Conservation (phyloP, 164 flowering plant species). For the Aristolochia fimbriata region DNA sequence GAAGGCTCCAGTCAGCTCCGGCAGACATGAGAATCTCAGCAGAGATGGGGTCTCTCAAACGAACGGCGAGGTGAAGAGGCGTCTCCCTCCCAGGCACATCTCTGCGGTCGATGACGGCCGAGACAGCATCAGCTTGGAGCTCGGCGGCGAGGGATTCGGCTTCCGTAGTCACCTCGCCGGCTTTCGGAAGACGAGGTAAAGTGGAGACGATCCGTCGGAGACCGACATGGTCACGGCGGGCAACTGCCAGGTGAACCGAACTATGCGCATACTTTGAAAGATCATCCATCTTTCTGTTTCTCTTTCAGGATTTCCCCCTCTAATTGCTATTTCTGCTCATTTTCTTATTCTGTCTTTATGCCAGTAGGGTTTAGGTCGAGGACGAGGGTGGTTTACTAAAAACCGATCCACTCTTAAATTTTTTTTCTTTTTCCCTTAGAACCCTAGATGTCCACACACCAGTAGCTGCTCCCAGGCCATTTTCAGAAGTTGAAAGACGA, state of each 20-base stretch:
- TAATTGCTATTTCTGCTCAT: too few species aligned
- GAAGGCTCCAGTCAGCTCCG: slow-evolving; percentile 99
- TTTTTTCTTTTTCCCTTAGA: too few species aligned
- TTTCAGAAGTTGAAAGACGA: too few species aligned
- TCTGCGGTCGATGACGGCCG: slow-evolving; percentile 74
- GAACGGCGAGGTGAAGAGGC: slow-evolving; percentile 88
- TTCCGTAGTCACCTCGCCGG: slow-evolving; percentile 76
- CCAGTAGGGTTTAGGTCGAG: too few species aligned
- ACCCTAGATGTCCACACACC: too few species aligned
- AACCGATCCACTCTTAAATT: too few species aligned
- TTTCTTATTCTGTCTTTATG: too few species aligned
- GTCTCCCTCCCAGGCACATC: slow-evolving; percentile 99
- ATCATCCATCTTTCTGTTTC: slow-evolving; percentile 56
- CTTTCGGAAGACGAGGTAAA: slow-evolving; percentile 71
- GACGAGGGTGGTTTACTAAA: too few species aligned
- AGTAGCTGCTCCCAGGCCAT: too few species aligned
- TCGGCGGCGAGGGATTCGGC: slow-evolving; percentile 77
- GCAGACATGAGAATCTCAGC: slow-evolving; percentile 91
- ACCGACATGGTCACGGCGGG: slow-evolving; percentile 48
- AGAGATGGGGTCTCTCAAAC: slow-evolving; percentile 60
- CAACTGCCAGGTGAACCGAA: slow-evolving; percentile 77
- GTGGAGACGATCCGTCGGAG: slow-evolving; percentile 45
- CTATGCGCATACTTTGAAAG: slow-evolving; percentile 66
- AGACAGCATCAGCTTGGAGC: slow-evolving; percentile 59
- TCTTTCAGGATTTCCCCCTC: background rate